These are phyloP conservation scores for Moesziomyces globuligerus DNA, from an alignment of 1,284 basidiomycete species.

Conservation along the genomic window DNA sequence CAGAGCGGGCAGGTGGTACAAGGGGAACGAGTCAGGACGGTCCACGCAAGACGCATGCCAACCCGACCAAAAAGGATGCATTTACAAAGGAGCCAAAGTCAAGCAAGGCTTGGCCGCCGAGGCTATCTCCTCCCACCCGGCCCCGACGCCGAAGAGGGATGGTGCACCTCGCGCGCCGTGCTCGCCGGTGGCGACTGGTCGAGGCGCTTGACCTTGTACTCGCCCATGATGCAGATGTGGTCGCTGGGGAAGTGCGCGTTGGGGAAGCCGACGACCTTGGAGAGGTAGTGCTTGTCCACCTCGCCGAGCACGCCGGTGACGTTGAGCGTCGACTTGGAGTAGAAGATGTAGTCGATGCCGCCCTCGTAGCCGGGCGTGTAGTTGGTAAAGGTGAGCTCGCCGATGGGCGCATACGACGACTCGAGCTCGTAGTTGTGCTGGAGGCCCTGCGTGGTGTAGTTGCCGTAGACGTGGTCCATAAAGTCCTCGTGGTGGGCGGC, in stretches of 20 bases:
- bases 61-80: neutral
- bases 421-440: slow-evolving; percentile 82
- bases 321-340: slow-evolving; percentile 80
- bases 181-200: slow-evolving; percentile 1
- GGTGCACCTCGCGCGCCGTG: slow-evolving; percentile 26
- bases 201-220: slow-evolving; percentile 61
- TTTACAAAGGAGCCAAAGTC: slow-evolving; percentile 6
- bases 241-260: slow-evolving; percentile 86
- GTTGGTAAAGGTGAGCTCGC: slow-evolving; percentile 81
- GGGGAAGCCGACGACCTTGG: slow-evolving; percentile 94
- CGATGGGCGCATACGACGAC: slow-evolving; percentile 76
- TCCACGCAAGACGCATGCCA: slow-evolving; percentile 10
- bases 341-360: slow-evolving; percentile 94
- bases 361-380: slow-evolving; percentile 76
- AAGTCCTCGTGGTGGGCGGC: slow-evolving; percentile 87
- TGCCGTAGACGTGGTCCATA: slow-evolving; percentile 88
- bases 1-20: neutral
- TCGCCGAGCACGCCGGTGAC: slow-evolving; percentile 88
- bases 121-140: neutral
- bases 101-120: neutral
- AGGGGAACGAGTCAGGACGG: slow-evolving; percentile 5
- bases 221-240: slow-evolving; percentile 64
- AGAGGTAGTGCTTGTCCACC: slow-evolving; percentile 85
- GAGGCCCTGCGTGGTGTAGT: slow-evolving; percentile 89
- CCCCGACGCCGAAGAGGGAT: slow-evolving; percentile 1